Evolutionary conservation across 176 grass and related monocot species (phyloP).

Genomic region (Urochloa ruziziensis): DNA sequence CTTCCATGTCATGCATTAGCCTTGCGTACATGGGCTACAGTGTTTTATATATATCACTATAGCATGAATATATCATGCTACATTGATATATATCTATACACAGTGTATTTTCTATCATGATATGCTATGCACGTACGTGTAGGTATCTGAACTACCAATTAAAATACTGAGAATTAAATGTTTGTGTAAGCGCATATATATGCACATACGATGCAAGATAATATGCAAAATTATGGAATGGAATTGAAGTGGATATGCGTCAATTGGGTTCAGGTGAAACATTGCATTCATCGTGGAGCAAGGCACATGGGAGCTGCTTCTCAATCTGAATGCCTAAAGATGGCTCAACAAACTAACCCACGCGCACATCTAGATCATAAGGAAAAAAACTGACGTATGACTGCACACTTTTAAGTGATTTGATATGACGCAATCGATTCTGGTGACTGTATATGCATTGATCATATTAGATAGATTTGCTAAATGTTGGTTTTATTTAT

Average conservation of each 20-base stretch:
- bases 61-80: background rate
- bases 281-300: conserved; percentile 44
- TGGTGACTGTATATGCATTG: background rate
- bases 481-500: no score
- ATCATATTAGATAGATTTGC: background rate
- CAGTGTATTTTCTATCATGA: no score
- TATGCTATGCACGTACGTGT: background rate
- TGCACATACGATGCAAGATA: background rate
- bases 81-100: background rate
- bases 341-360: conserved; percentile 13
- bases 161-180: background rate
- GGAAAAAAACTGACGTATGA: background rate
- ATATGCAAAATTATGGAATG: background rate
- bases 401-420: background rate
- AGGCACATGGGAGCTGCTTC: conserved; percentile 42
- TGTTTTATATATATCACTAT: background rate
- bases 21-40: background rate
- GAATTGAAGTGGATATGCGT: background rate
- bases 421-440: background rate
- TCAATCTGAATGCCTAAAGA: background rate
- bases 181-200: background rate
- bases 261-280: conserved; percentile 32
- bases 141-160: background rate
- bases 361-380: background rate
- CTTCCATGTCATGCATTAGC: background rate